Base-by-base conservation (phyloP, 495 filamentous ascomycete genomes). In the Penicillium chermesinum region DNA sequence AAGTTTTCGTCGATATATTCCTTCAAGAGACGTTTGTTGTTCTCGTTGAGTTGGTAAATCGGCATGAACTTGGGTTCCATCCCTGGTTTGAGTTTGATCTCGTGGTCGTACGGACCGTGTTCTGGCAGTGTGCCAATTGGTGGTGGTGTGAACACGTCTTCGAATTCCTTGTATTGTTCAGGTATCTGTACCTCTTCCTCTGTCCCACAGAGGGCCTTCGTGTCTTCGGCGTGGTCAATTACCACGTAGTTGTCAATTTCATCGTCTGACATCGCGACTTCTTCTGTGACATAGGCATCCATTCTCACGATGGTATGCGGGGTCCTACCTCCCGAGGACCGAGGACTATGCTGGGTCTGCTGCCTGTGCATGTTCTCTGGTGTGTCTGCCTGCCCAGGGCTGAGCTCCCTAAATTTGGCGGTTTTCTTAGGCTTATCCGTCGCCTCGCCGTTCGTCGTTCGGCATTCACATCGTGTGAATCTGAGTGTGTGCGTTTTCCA, bases 1-100 rank as follows among this genome's bases (percentile, higher is more conserved):
- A 44, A 22, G 19, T 50, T 54, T 46, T 57, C 38, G 7, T 54
- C 44, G 19, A 61, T 50, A 35, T 44, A 33, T n/a, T 33, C 13
- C 13, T 30, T 32, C 8, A 42, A 10, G n/a, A 32, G 14, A 13
- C 15, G 8, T 2, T 10, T 15, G 2, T 42, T 14, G 9, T 22
- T 42, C 6, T 42, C 5, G 3, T 8, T 25, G 25, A 42, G 9
- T 2, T 42, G 16, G n/a, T 42, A 42, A 5, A 42, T 42, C 1
- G 6, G 9, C 25, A 25, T 42, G 25, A 14, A 30, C 13, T 3
- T 42, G 3, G 1, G 21, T 42, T 25, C 4, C 3, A 3, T 4
- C 2, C 2, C 40, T 14, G 25, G 7, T 27, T 27, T 30, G 15
- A 42, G 21, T 14, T 15, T 30, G 9, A 42, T 42, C 40, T 42